Evolutionary conservation across 768 basidiomycete species (phyloP), one percentile per base, ranked within the genome.

Genomic region (Sporobolomyces pararoseus): DNA sequence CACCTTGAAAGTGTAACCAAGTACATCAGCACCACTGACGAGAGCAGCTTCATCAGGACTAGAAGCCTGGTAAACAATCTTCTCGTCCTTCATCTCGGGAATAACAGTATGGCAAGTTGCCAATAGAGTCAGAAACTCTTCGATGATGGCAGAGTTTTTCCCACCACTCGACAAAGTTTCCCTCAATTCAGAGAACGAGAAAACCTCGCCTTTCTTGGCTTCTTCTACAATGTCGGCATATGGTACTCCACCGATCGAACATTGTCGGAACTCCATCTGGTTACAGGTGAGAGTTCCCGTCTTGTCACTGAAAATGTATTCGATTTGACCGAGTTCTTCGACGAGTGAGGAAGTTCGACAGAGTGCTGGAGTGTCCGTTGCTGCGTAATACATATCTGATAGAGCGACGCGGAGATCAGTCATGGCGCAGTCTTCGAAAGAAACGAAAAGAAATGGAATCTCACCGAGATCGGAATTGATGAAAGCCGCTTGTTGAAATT

Each of bases 21-120:
- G 80, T 52, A 89, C 78, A 77, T 98, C 93, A 0, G 96, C 96
- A 7, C 96, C 96, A 0, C 89, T 86, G 1, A 99, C 96, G 49
- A 99, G 81, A 3, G 96, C 96, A 0, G 93, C 96, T 79, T 99
- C 95, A 77, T 98, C 96, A 0, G 96, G 96, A 82, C 92, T 95
- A 71, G 91, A 94, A 2, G 96, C 96, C 79, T 99, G 96, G 77
- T 88, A 99, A 14, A 88, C 82, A 71, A 90, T 89, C 83, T 93
- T 95, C n/a, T 85, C 93, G 34, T 83, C 83, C 68, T 90, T 86
- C 75, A 84, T 86, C 63, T 98, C 96, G 3, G 96, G 96, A 76
- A 98, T 98, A 75, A 99, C 96, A 0, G 96, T 98, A 78, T 99
- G 96, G 74, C 96, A 99, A 39, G 98, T 93, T 2, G 95, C 89